Base-by-base conservation (phyloP, 306 rosid species). In the Quercus aquifolioides region DNA sequence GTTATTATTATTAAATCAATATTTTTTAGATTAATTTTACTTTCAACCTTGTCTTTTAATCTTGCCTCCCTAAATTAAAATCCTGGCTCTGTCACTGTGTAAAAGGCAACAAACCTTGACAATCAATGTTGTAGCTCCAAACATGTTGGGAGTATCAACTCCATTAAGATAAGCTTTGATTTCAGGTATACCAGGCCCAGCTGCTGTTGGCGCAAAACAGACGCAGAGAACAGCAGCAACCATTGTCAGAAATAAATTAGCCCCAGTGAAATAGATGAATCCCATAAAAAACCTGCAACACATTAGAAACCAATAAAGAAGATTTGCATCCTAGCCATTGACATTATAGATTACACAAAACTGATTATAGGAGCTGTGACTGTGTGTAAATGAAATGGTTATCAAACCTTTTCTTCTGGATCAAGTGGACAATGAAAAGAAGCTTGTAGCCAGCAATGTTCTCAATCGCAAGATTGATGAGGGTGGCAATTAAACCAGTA, bases 101-200 rank as follows among this genome's bases (percentile, higher is more conserved):
- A n/a, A n/a, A n/a, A 81, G 19, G 21, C 58, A 79, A 78, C 87
- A 49, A 9, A 94, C 97, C 97, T 94, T 94, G 79, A 94, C 96
- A 25, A 92, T 86, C 90, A 94, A 74, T 46, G 87, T 77, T 4
- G 85, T 73, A 4, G 97, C 96, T 38, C 98, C 97, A 18, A 75
- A 94, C 98, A 94, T 94, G 82, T 92, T 82, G 46, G 96, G 98
- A 83, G 98, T 94, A 56, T 94, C 97, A 19, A 94, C 89, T 41
- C 98, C 98, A 63, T 94, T 94, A 18, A 94, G 95, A 71, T 94
- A 94, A 74, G 98, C 98, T 86, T 94, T 94, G 84, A 94, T 94
- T 89, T 94, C 97, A 3, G 98, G 98, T 52, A 94, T 94, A 43
- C 97, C 97, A 54, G 97, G 97, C 49, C 98, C 98, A 15, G 98